Evolutionary conservation across 163 green algal genomes (phyloP), one percentile per base, ranked within the genome.

Genomic region (Coccomyxa subellipsoidea): DNA sequence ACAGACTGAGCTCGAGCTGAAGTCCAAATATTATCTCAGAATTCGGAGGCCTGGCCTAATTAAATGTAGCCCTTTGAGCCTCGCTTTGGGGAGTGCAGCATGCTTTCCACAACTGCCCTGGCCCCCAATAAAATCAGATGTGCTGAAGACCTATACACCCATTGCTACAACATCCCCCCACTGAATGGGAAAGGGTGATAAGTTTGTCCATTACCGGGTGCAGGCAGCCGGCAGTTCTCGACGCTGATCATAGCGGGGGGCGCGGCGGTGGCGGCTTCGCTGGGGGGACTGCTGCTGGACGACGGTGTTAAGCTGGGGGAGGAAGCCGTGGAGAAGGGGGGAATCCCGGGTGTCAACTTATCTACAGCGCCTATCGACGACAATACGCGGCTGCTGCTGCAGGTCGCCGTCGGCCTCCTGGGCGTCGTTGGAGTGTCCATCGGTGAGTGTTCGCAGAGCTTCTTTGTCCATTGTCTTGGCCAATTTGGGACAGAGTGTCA

Each of bases 221-320:
- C 75, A 80, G 75, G 38, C 25, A 73, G 78, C 29, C 78, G 83
- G 82, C 88, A 95, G 84, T 90, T 87, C 66, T 93, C 86, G 54
- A 91, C 92, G 2, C 83, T 97, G 5, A 84, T 90, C 9, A 85
- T 95, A 37, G 93, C 91, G 23, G 88, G 85, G 71, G 66, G 95
- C 37, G 66, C 96, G 38, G 88, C 90, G 1, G 66, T 89, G 29
- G 88, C 88, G 4, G 92, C 84, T 59, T 88, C 85, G 8, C 85
- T 83, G n/a, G 93, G 93, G 29, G 93, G 87, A 72, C 53, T 94
- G 78, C 84, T 96, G 76, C 84, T 96, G 71, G 90, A 83, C 39
- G 81, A 87, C 29, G 84, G 85, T 0, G 81, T 86, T 27, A 88
- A 94, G 70, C 40, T 92, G 18, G 81, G 80, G 23, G 87, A 93